These are phyloP conservation scores for Pyrrhoderma noxium DNA, from an alignment of 1,284 basidiomycete genomes.

Conservation along the genomic window DNA sequence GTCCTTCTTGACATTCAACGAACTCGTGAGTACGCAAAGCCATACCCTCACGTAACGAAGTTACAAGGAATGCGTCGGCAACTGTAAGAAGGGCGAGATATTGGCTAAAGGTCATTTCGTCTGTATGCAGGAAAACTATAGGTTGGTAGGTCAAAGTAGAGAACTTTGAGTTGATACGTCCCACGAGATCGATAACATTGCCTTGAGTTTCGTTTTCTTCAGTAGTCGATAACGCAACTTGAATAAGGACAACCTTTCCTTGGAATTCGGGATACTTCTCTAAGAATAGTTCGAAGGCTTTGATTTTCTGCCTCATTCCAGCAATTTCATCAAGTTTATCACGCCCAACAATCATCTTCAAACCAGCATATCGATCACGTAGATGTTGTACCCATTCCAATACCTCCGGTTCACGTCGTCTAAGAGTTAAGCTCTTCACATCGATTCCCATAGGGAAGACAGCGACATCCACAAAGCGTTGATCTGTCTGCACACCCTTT, in stretches of 20 bases:
- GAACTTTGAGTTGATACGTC: constrained; percentile 78
- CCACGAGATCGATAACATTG: constrained; percentile 69
- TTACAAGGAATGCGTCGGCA: constrained; percentile 84
- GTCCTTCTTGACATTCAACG: constrained; percentile 73
- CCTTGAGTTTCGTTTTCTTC: constrained; percentile 70
- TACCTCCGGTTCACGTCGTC: constrained; percentile 72
- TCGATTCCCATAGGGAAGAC: constrained; percentile 91
- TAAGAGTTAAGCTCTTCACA: constrained; percentile 59
- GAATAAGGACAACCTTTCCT: constrained; percentile 76
- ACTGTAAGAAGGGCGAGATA: constrained; percentile 78
- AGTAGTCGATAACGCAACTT: constrained; percentile 80
- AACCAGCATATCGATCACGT: constrained; percentile 72
- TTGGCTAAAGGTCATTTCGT: constrained; percentile 81
- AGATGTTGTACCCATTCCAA: constrained; percentile 74
- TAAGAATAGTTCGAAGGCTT: constrained; percentile 79
- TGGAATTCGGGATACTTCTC: constrained; percentile 73
- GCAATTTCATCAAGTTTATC: constrained; percentile 87
- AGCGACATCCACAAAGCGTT: constrained; percentile 73
- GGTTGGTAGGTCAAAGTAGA: constrained; percentile 83
- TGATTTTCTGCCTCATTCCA: constrained; percentile 75
- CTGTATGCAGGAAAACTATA: constrained; percentile 81
- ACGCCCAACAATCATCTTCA: constrained; percentile 80
- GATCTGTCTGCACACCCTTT: constrained; percentile 65
- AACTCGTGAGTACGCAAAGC: constrained; percentile 77
- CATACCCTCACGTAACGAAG: constrained; percentile 83